Conservation (phyloP, 1,139 yeast species). For the Nadsonia starkeyi-henricii region DNA sequence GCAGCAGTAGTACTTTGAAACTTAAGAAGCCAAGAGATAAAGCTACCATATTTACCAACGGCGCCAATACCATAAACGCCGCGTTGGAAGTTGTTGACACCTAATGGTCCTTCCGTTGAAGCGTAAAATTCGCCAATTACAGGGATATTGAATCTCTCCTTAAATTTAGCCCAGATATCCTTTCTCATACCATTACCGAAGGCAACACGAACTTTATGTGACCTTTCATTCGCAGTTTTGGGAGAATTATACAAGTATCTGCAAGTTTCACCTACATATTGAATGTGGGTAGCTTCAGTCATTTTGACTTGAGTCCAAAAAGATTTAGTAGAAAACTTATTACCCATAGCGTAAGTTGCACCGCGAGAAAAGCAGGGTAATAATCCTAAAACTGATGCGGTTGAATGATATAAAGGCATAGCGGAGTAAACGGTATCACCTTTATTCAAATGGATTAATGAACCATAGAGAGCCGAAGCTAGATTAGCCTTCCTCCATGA, state of each 20-base stretch:
- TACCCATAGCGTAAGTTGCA: constrained; percentile 59
- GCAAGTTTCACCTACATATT: constrained; percentile 93
- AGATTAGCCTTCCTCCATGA: constrained; percentile 69
- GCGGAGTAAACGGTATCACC: constrained; percentile 64
- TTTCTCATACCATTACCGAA: constrained; percentile 87
- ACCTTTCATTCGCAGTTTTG: constrained; percentile 49
- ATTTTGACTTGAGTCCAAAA: constrained; percentile 86
- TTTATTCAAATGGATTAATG: constrained; percentile 45
- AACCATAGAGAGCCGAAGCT: constrained; percentile 61
- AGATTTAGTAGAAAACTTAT: constrained; percentile 69
- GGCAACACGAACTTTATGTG: constrained; percentile 56
- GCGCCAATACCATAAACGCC: constrained; percentile 85
- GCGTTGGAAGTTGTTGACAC: constrained; percentile 66
- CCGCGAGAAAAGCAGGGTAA: constrained; percentile 58
- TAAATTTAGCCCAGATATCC: constrained; percentile 83
- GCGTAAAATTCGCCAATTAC: constrained; percentile 88
- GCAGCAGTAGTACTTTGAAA: constrained; percentile 33
- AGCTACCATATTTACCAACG: constrained; percentile 62
- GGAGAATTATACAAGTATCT: constrained; percentile 67
- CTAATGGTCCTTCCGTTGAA: constrained; percentile 86
- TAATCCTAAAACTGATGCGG: constrained; percentile 80
- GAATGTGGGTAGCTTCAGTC: constrained; percentile 63
- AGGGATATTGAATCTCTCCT: constrained; percentile 56
- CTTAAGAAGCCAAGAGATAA: constrained; percentile 9
- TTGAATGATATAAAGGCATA: constrained; percentile 93